Conservation (phyloP, 805 yeast genomes). For the Yamadazyma kitorensis region DNA sequence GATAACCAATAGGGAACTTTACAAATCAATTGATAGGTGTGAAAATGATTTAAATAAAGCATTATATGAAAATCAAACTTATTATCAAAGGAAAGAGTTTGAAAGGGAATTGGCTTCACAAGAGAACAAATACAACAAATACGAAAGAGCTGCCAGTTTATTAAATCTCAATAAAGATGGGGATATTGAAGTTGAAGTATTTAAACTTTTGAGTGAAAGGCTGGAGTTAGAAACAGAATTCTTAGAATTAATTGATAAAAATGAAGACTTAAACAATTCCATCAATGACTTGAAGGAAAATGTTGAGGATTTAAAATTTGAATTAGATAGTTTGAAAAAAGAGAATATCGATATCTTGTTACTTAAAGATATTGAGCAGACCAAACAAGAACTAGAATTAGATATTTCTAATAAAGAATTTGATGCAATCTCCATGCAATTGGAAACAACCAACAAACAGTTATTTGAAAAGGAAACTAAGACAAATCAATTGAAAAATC, state of each 20-base stretch:
- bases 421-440: not conserved
- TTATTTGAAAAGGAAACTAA: conserved; percentile 1
- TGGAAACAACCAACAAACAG: not conserved
- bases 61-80: not conserved
- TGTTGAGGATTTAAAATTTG: conserved; percentile 2
- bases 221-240: not conserved
- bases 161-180: too few relatives aligned
- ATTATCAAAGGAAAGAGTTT: not conserved
- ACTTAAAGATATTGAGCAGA: conserved; percentile 2
- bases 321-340: not conserved
- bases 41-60: not conserved
- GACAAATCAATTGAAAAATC: not conserved
- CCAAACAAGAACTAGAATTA: conserved; percentile 3
- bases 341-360: conserved; percentile 3
- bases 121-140: too few relatives aligned
- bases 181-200: too few relatives aligned
- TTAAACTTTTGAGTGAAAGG: too few relatives aligned
- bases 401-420: conserved; percentile 4
- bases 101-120: not conserved
- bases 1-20: not conserved
- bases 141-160: too few relatives aligned
- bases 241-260: too few relatives aligned
- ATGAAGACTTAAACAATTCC: not conserved
- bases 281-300: not conserved
- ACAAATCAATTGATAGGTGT: not conserved